phyloP scores from a whole-genome alignment of 169 alveolate species.

The Perkinsus marinus region DNA sequence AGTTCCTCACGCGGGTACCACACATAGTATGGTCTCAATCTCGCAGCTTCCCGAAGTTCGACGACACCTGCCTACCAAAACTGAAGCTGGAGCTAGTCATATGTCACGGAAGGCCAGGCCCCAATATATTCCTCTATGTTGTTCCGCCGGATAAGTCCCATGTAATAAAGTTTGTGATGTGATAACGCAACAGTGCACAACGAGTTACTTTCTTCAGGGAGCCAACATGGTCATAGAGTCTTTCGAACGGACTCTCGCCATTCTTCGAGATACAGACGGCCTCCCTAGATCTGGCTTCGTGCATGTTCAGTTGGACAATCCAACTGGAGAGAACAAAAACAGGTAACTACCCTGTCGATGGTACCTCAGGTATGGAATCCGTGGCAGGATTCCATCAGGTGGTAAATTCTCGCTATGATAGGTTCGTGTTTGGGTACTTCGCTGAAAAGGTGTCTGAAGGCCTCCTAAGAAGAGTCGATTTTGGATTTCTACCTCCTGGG shows the following conservation, averaged over 20 bases:
- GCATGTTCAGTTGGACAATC: background rate
- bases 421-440: too few relatives aligned
- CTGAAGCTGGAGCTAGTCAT: background rate
- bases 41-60: background rate
- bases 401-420: too few relatives aligned
- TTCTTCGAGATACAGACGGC: background rate
- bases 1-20: background rate
- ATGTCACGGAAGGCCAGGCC: background rate
- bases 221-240: background rate
- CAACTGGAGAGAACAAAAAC: background rate
- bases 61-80: background rate
- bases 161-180: background rate
- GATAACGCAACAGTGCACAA: background rate
- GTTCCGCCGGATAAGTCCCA: background rate
- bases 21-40: background rate
- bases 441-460: too few relatives aligned
- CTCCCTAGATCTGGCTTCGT: background rate
- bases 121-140: background rate
- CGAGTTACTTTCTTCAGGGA: background rate
- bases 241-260: background rate
- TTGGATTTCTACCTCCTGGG: too few relatives aligned
- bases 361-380: too few relatives aligned
- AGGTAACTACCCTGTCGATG: too few relatives aligned
- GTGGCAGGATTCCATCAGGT: too few relatives aligned
- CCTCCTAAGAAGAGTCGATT: too few relatives aligned